Base-by-base conservation (phyloP, 2,329 filamentous ascomycete species). In the Xylaria sp. region DNA sequence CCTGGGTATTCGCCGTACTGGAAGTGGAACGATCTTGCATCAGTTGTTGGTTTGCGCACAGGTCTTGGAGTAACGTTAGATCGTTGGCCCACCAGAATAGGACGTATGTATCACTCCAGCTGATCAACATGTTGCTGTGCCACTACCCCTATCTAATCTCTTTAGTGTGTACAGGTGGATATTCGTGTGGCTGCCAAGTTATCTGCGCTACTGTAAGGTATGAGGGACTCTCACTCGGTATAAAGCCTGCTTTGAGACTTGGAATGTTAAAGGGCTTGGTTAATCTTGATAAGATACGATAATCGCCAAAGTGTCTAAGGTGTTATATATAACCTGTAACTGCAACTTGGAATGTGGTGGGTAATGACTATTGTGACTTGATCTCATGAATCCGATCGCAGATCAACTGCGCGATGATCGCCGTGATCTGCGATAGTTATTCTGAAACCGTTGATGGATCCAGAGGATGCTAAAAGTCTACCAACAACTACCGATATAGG, bases 381-480 rank as follows among this genome's bases (percentile, higher is more conserved):
- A 15, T 55, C 52, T 20, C n/a, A 18, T 68, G 41, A 37, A 46
- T 61, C 34, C 13, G 23, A 41, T 37, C 9, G 51, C 28, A 51
- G 57, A 34, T 55, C 48, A 41, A 60, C 28, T 41, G 48, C 23
- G 34, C 37, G n/a, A 55, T 20, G 50, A 25, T 54, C 46, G 41
- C 23, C 25, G 5, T 46, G 57, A 61, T 65, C 62, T 57, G 34
- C 44, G 57, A 65, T 65, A 4, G 18, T 46, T 65, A 37, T 65
- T 51, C 62, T 62, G 44, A 65, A 65, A 65, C 44, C 9, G 34
- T 46, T 60, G 39, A 37, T 37, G 46, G 59, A 52, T 66, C 58
- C 15, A 41, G 2, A 39, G 28, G 13, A 20, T 50, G 46, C 20
- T 25, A 25, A 50, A n/a, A 23, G 20, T 4, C 20, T 23, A 28